Evolutionary conservation across 371 early-diverging fungal species (phyloP).

Genomic region (Lichtheimia ornata): DNA sequence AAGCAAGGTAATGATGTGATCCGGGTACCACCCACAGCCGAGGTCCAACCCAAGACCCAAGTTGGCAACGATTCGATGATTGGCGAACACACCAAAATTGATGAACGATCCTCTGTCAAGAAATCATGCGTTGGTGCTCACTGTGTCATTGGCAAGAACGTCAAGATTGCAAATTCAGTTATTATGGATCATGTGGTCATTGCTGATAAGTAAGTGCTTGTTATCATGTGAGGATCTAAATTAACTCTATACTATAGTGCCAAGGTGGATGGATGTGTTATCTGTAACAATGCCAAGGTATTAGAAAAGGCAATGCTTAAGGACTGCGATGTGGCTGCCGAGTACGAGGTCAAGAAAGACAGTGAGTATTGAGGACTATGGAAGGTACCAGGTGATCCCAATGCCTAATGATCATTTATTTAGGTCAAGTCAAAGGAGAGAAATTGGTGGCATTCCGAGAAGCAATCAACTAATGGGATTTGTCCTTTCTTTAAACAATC

Average conservation of each 20-base stretch:
- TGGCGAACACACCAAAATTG: constrained; percentile 87
- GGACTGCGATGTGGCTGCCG: constrained; percentile 90
- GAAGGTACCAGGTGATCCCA: neutral
- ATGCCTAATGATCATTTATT: neutral
- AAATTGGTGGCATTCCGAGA: constrained; percentile 51
- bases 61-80: constrained; percentile 91
- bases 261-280: constrained; percentile 86
- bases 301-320: constrained; percentile 76
- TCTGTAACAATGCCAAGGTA: constrained; percentile 82
- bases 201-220: constrained; percentile 71
- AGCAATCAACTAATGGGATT: constrained; percentile 26
- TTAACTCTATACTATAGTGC: constrained; percentile 54
- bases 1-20: constrained; percentile 58
- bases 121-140: constrained; percentile 91
- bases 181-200: constrained; percentile 93
- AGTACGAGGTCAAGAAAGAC: constrained; percentile 71
- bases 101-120: constrained; percentile 89
- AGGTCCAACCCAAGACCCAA: constrained; percentile 68
- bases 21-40: constrained; percentile 65
- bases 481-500: neutral
- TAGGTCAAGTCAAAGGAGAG: constrained; percentile 53
- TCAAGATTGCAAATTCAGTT: constrained; percentile 91
- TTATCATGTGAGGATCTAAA: neutral
- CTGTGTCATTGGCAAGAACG: constrained; percentile 91
- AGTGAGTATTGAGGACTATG: constrained; percentile 41